Base-by-base conservation (phyloP, 306 rosid species). In the Begonia fuchsioides region DNA sequence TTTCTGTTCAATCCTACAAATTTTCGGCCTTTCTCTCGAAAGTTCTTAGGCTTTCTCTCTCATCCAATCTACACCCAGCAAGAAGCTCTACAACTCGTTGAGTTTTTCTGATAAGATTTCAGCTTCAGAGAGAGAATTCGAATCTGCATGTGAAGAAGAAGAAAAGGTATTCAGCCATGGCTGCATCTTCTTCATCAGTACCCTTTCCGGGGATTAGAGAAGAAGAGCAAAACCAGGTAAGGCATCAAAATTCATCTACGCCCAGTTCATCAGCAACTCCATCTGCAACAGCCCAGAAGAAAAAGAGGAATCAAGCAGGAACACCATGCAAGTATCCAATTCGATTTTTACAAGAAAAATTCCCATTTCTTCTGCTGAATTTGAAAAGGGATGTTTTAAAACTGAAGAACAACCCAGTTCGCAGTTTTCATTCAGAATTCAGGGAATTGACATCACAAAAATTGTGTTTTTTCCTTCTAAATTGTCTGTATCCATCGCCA, bases 261-360 rank as follows among this genome's bases (percentile, higher is more conserved):
- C 69, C 63, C 50, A 65, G 71, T 54, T 72, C 83, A 26, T 55
- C 54, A 8, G 3, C 57, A 15, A 43, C 47, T 58, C 49, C 78
- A 19, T 17, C 61, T 55, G 9, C 76, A 15, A 53, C 54, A 7
- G 5, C 88, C 62, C 88, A 56, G 48, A 88, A 88, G 93, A 88
- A 78, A 64, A 64, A 92, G 59, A 74, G 96, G 55, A 88, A 88
- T 63, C 96, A 83, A 49, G 83, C 96, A 12, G 88, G 95, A 80
- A 85, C 81, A 14, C 84, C 90, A 81, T 61, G 96, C 81, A 78
- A 83, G 94, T 80, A 52, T 41, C 92, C 57, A 11, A 16, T 26
- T 64, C 41, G 4, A 32, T 19, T 44, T n/a, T n/a, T 9, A 5
- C 3, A 10, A 41, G 5, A 41, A n/a, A n/a, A 41, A 11, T 10